Evolutionary conservation across 441 rosid species (phyloP).

Genomic region (Metrosideros polymorpha): DNA sequence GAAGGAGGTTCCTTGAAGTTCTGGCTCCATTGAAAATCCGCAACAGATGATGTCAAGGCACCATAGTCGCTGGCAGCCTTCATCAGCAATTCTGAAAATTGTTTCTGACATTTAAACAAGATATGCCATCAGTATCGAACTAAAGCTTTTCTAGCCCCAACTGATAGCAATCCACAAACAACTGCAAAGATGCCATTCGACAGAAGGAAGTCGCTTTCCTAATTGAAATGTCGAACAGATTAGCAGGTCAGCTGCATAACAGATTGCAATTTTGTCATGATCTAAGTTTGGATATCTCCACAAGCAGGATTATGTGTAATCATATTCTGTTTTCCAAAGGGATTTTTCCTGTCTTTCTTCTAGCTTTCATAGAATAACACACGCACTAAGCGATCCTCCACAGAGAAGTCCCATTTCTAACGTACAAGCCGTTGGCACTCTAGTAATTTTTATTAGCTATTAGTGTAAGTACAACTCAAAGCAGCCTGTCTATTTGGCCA

Average conservation of each 20-base stretch:
- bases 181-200: not conserved
- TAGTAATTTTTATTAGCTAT: not conserved
- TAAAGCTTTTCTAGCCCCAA: not conserved
- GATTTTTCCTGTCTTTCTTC: not conserved
- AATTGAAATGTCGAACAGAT: not conserved
- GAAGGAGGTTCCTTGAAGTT: conserved; percentile 95
- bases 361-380: not conserved
- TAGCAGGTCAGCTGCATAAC: not conserved
- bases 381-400: not conserved
- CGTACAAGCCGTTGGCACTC: not conserved
- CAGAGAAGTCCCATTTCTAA: not conserved
- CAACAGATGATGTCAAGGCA: conserved; percentile 78
- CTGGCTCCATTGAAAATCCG: conserved; percentile 96
- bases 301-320: not conserved
- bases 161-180: not conserved
- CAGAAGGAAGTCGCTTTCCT: not conserved
- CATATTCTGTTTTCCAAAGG: not conserved
- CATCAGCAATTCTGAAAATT: conserved; percentile 92
- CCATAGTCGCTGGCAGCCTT: conserved; percentile 98
- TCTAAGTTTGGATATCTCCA: not conserved
- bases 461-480: not conserved
- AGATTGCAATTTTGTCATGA: not conserved
- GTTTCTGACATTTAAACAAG: conserved; percentile 44
- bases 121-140: not conserved
- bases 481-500: not conserved